phyloP scores from a whole-genome alignment of 306 rosid species.

The Medicago arabica region DNA sequence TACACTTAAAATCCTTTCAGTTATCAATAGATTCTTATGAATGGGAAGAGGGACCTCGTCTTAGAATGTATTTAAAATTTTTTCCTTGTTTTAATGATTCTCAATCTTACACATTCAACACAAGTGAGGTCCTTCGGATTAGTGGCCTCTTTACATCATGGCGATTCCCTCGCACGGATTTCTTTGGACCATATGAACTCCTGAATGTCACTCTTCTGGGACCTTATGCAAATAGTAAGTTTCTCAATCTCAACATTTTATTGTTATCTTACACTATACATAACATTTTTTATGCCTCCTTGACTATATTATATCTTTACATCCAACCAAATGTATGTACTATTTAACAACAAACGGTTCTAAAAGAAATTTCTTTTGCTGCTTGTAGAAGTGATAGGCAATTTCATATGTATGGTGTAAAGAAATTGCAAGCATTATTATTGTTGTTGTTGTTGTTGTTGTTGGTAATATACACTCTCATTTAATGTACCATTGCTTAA shows the following conservation, averaged over 20 bases:
- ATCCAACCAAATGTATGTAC: no score
- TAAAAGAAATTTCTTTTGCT: no score
- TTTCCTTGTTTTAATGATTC: conserved; percentile 58
- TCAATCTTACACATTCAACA: conserved; percentile 44
- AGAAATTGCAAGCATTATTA: no score
- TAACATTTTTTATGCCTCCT: background rate
- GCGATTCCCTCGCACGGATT: conserved; percentile 54
- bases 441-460: no score
- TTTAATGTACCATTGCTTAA: no score
- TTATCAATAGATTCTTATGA: conserved; percentile 54
- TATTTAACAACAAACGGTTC: no score
- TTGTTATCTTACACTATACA: background rate
- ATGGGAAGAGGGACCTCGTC: conserved; percentile 89
- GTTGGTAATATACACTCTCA: no score
- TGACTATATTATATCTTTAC: background rate
- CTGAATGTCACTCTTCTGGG: conserved; percentile 68
- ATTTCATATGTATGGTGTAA: no score
- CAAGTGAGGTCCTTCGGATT: conserved; percentile 62
- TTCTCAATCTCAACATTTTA: conserved; percentile 49
- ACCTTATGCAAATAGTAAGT: conserved; percentile 61
- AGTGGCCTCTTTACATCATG: conserved; percentile 51
- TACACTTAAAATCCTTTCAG: conserved; percentile 60
- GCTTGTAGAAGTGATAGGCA: no score
- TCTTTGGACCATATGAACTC: conserved; percentile 93
- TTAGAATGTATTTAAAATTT: conserved; percentile 72